Conservation (phyloP, 805 yeast species). For the Candida sithepensis region DNA sequence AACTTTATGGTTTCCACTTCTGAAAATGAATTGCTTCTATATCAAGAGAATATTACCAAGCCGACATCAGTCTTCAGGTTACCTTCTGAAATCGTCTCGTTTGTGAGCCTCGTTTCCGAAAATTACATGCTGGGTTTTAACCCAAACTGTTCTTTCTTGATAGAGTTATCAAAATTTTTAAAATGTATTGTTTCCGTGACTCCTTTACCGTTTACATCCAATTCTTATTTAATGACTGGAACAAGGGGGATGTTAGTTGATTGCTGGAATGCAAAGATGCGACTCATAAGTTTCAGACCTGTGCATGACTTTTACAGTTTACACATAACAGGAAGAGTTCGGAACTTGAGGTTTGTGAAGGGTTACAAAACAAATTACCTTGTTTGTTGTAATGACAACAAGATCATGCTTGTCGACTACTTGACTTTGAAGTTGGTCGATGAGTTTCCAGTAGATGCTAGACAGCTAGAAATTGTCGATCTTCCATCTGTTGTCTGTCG, state of each 20-base stretch:
- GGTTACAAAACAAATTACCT: neutral
- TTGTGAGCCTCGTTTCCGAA: neutral
- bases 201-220: neutral
- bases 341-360: neutral
- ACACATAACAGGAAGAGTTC: neutral
- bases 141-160: neutral
- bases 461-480: neutral
- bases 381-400: neutral
- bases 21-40: neutral
- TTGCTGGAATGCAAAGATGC: neutral
- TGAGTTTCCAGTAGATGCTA: neutral
- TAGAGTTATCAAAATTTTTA: slow-evolving; percentile 7
- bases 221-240: neutral
- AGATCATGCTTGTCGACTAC: neutral
- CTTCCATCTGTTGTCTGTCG: neutral
- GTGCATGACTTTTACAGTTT: neutral
- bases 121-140: neutral
- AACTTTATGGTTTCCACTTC: neutral
- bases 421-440: neutral
- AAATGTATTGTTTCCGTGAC: neutral
- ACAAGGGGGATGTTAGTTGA: neutral
- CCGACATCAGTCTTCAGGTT: neutral
- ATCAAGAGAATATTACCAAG: neutral
- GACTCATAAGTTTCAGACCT: neutral
- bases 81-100: neutral